phyloP scores from a whole-genome alignment of 2,329 filamentous ascomycete genomes.

The Colletotrichum sp. region DNA sequence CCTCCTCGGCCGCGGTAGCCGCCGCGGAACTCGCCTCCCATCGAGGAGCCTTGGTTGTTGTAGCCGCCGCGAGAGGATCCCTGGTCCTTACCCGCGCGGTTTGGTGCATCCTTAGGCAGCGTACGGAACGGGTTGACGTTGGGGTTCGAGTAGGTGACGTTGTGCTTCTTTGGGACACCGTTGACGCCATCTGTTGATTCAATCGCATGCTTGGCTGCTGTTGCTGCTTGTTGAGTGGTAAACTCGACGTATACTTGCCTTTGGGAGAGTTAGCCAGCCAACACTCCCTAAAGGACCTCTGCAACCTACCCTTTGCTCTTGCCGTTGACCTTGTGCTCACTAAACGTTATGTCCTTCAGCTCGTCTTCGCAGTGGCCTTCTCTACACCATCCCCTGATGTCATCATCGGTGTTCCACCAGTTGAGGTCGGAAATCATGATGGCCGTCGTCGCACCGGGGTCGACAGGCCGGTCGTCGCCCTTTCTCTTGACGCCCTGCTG shows the following conservation, averaged over 20 bases:
- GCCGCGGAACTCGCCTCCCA: constrained; percentile 48
- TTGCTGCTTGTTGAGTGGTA: constrained; percentile 80
- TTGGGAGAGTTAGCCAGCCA: not conserved
- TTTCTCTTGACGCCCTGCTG: constrained; percentile 67
- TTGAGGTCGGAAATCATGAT: constrained; percentile 88
- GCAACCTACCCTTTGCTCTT: constrained; percentile 88
- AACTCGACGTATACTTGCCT: constrained; percentile 87
- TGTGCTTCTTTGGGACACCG: constrained; percentile 71
- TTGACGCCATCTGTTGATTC: constrained; percentile 66
- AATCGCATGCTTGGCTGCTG: constrained; percentile 82
- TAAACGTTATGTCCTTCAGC: constrained; percentile 92
- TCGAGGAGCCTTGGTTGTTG: constrained; percentile 50
- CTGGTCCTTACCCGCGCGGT: constrained; percentile 68
- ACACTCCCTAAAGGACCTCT: not conserved
- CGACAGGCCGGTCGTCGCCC: constrained; percentile 63
- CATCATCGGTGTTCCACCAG: constrained; percentile 98
- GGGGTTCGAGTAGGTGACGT: constrained; percentile 76
- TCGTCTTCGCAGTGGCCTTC: constrained; percentile 83
- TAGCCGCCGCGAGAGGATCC: constrained; percentile 59
- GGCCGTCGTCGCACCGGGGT: constrained; percentile 68
- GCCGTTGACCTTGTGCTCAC: constrained; percentile 97
- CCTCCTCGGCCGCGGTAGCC: constrained; percentile 59
- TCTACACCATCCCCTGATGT: constrained; percentile 85
- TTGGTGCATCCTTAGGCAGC: constrained; percentile 84
- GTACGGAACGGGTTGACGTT: constrained; percentile 88